Conservation (phyloP, 805 yeast genomes). For the Candida xiaguanensis region DNA sequence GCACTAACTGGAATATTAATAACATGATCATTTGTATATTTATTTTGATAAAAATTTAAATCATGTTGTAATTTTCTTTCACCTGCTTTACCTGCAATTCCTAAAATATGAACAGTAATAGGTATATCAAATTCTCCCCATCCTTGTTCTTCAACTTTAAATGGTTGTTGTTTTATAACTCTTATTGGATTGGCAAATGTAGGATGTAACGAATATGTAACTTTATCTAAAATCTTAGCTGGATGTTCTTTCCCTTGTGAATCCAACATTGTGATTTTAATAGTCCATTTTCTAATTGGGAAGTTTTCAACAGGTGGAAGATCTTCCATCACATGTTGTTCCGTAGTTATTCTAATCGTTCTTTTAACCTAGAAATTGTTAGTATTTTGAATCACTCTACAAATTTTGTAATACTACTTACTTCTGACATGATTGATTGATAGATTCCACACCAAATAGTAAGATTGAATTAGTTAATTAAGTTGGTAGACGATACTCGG, state of each 20-base stretch:
- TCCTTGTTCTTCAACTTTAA: conserved; percentile 85
- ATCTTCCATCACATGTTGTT: conserved; percentile 77
- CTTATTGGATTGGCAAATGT: conserved; percentile 90
- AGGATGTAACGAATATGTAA: conserved; percentile 90
- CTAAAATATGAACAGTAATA: conserved; percentile 65
- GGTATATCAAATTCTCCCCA: conserved; percentile 98
- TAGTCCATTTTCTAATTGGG: conserved; percentile 93
- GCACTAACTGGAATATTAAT: conserved; percentile 63
- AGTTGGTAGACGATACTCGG: background rate
- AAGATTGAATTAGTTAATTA: background rate
- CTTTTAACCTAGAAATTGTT: conserved; percentile 57
- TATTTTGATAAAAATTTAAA: conserved; percentile 76
- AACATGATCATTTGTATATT: conserved; percentile 73
- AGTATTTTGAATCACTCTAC: conserved; percentile 14
- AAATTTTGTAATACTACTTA: conserved; percentile 1
- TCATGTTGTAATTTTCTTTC: conserved; percentile 86
- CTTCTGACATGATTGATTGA: conserved; percentile 7
- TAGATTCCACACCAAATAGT: background rate
- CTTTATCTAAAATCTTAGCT: conserved; percentile 85
- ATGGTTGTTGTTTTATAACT: conserved; percentile 77
- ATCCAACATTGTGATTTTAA: conserved; percentile 71
- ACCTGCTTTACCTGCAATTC: conserved; percentile 72
- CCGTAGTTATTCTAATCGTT: conserved; percentile 82
- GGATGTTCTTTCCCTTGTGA: conserved; percentile 79
- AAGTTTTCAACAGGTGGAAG: conserved; percentile 84